phyloP scores from a whole-genome alignment of 805 yeast species.

The Ogataea wickerhamii region DNA sequence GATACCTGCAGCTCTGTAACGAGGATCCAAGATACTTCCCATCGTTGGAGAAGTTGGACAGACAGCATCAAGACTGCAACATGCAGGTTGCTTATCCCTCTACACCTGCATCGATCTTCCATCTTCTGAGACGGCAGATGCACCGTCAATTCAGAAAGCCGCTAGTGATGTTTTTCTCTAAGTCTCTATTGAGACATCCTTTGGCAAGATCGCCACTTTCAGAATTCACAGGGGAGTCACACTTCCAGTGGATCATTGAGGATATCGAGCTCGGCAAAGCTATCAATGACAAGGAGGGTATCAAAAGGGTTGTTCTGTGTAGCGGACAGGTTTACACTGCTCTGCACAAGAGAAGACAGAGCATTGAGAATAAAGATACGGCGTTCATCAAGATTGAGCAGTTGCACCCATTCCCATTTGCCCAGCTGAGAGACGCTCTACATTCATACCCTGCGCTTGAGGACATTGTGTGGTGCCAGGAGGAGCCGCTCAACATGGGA shows the following conservation, averaged over 20 bases:
- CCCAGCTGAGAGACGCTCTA: constrained; percentile 82
- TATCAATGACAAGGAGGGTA: constrained; percentile 74
- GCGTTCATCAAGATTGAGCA: constrained; percentile 91
- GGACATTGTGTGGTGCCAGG: constrained; percentile 96
- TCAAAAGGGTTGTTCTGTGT: constrained; percentile 80
- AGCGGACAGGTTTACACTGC: constrained; percentile 96
- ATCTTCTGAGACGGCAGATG: constrained; percentile 96
- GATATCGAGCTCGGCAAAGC: constrained; percentile 81
- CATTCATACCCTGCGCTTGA: constrained; percentile 75
- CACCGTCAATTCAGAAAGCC: constrained; percentile 98
- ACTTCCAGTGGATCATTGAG: constrained; percentile 94
- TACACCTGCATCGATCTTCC: constrained; percentile 96
- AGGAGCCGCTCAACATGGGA: constrained; percentile 98
- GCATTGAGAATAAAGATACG: constrained; percentile 71
- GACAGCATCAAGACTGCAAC: constrained; percentile 99
- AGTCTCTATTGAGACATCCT: constrained; percentile 94
- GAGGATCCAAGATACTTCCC: constrained; percentile 97
- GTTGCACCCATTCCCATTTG: constrained; percentile 98
- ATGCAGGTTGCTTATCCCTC: constrained; percentile 98
- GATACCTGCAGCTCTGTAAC: constrained; percentile 92
- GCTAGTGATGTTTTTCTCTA: constrained; percentile 82
- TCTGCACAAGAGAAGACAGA: constrained; percentile 81
- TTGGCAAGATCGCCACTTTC: constrained; percentile 80
- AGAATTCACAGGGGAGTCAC: constrained; percentile 89
- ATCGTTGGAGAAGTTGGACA: constrained; percentile 75